Conservation (phyloP, 108 stramenopile species). For the Cyclostephanos tholiformis region DNA sequence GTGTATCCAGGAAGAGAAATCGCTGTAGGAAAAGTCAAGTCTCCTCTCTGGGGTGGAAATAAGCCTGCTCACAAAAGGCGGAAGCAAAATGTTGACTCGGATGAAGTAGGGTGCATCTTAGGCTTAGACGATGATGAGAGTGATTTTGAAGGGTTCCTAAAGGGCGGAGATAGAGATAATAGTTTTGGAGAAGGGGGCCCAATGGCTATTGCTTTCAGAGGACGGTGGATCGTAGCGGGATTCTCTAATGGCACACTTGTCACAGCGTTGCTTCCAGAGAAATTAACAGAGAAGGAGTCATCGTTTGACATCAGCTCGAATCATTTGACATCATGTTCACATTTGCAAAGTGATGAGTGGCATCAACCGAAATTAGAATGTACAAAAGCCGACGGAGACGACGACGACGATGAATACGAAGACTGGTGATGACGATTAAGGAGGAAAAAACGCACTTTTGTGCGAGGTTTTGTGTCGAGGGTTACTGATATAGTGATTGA, state of each 20-base stretch:
- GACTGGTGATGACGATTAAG: neutral
- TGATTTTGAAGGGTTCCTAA: neutral
- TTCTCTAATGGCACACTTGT: conserved; percentile 40
- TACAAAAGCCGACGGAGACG: too few species aligned
- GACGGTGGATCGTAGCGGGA: conserved; percentile 34
- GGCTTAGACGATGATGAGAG: too few species aligned
- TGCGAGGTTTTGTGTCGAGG: neutral
- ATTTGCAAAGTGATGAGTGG: conserved; percentile 46
- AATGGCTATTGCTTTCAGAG: conserved; percentile 29
- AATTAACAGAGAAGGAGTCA: conserved; percentile 8
- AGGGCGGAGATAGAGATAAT: conserved; percentile 3
- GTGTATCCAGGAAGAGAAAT: conserved; percentile 19
- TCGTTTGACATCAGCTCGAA: conserved; percentile 21
- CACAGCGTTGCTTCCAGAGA: conserved; percentile 20
- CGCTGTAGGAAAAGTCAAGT: conserved; percentile 46
- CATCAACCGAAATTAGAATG: conserved; percentile 15
- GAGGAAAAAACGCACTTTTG: neutral
- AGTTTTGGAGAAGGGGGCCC: conserved; percentile 36
- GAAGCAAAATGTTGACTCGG: neutral
- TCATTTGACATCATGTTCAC: conserved; percentile 16
- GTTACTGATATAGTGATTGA: too few species aligned
- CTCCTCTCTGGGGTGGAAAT: conserved; percentile 37
- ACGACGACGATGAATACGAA: too few species aligned
- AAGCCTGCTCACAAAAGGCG: conserved; percentile 24
- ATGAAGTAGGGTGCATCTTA: too few species aligned